phyloP scores from a whole-genome alignment of 129 eudicot species.

The Gnaphalium uliginosum region DNA sequence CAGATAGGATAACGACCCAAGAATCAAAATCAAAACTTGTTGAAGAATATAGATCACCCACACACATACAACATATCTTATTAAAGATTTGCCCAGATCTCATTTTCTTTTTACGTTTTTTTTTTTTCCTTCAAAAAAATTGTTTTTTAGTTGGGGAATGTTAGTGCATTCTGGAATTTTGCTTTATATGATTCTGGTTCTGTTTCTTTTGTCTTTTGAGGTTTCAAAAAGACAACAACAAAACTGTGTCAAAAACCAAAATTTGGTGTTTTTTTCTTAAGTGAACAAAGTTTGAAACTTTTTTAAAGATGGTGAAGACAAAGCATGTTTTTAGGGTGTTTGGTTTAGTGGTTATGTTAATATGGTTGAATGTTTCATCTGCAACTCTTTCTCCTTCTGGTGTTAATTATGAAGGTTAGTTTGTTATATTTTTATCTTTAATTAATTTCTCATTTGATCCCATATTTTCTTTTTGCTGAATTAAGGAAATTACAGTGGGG shows the following conservation, averaged over 20 bases:
- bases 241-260: conserved; percentile 11
- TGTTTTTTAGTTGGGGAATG: conserved; percentile 15
- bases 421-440: background rate
- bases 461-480: background rate
- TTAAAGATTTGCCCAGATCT: conserved; percentile 48
- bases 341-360: conserved; percentile 45
- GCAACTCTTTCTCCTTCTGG: conserved; percentile 97
- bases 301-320: conserved; percentile 47
- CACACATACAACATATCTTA: conserved; percentile 5
- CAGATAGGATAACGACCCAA: conserved; percentile 25
- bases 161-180: conserved; percentile 34
- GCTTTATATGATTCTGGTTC: conserved; percentile 44
- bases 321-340: conserved; percentile 35
- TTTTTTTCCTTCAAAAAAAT: background rate
- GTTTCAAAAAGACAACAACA: conserved; percentile 25
- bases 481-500: conserved; percentile 8
- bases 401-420: conserved; percentile 92
- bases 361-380: conserved; percentile 50
- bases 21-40: conserved; percentile 17
- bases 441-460: background rate
- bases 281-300: conserved; percentile 29
- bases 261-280: conserved; percentile 22
- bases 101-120: conserved; percentile 4
- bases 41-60: background rate
- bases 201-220: conserved; percentile 32